Evolutionary conservation across 441 rosid genomes (phyloP).

Genomic region (Manihot esculenta): DNA sequence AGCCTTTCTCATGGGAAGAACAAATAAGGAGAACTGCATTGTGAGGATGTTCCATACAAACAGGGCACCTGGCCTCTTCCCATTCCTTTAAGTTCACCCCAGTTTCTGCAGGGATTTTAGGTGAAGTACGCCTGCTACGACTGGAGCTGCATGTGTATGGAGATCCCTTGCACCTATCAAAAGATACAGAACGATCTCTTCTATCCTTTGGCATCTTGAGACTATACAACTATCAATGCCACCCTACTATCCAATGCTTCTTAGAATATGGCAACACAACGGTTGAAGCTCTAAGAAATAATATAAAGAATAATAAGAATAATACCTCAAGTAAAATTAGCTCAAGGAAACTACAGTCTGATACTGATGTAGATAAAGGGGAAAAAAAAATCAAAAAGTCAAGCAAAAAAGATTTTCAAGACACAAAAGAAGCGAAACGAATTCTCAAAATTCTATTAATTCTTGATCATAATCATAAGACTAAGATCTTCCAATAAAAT

Average conservation of each 20-base stretch:
- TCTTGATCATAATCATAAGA: too few species aligned
- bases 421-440: too few species aligned
- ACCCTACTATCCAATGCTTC: slow-evolving; percentile 17
- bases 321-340: background rate
- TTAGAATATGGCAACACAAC: slow-evolving; percentile 14
- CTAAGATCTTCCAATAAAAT: too few species aligned
- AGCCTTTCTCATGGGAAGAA: slow-evolving; percentile 72
- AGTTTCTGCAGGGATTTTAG: slow-evolving; percentile 39
- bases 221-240: slow-evolving; percentile 20
- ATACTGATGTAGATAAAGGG: too few species aligned
- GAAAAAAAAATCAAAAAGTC: too few species aligned
- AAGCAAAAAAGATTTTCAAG: too few species aligned
- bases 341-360: background rate
- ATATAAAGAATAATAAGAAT: slow-evolving; percentile 13
- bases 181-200: slow-evolving; percentile 57
- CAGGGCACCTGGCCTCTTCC: slow-evolving; percentile 80
- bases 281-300: slow-evolving; percentile 17
- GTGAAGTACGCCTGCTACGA: slow-evolving; percentile 29
- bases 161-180: slow-evolving; percentile 51
- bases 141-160: slow-evolving; percentile 56
- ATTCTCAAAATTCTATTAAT: too few species aligned
- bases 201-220: slow-evolving; percentile 68
- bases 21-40: slow-evolving; percentile 75
- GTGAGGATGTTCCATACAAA: slow-evolving; percentile 88
- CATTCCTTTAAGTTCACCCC: slow-evolving; percentile 58